Percentiles rank a stretch among this genome's conserved stretches.
These are phyloP conservation scores for Suhomyces chickasaworum DNA, from an alignment of 1,139 yeast genomes.

Conservation along the genomic window DNA sequence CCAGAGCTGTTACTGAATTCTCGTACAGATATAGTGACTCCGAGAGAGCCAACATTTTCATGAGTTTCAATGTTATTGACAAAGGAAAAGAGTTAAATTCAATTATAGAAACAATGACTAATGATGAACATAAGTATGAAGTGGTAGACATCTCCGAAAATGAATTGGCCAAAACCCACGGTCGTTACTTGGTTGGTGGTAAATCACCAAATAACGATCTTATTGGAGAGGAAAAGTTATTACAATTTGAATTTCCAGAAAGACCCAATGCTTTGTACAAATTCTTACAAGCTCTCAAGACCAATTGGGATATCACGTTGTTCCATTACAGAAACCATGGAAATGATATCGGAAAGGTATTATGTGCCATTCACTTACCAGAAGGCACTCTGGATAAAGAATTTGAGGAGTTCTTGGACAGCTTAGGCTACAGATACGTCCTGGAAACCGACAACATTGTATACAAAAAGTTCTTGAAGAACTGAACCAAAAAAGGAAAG, in stretches of 20 bases:
- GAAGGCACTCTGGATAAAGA: constrained; percentile 60
- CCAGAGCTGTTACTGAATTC: constrained; percentile 91
- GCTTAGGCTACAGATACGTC: constrained; percentile 71
- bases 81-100: constrained; percentile 55
- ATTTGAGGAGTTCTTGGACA: constrained; percentile 67
- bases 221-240: constrained; percentile 69
- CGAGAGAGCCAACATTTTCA: constrained; percentile 73
- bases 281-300: constrained; percentile 70
- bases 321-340: constrained; percentile 98
- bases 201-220: constrained; percentile 48
- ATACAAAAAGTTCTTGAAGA: constrained; percentile 67
- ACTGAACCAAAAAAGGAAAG: too few species aligned
- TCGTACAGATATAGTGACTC: constrained; percentile 72
- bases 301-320: constrained; percentile 87
- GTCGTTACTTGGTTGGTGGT: constrained; percentile 95
- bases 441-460: constrained; percentile 88
- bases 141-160: constrained; percentile 87
- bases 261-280: constrained; percentile 90
- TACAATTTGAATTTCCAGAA: constrained; percentile 93
- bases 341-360: constrained; percentile 86
- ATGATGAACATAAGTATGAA: constrained; percentile 50
- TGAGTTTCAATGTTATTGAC: constrained; percentile 82
- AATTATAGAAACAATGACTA: constrained; percentile 42
- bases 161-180: constrained; percentile 94
- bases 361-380: constrained; percentile 89